Evolutionary conservation across 1,284 basidiomycete species (phyloP), one percentile per base, ranked within the genome.

Genomic region (Agroathelia rolfsii): DNA sequence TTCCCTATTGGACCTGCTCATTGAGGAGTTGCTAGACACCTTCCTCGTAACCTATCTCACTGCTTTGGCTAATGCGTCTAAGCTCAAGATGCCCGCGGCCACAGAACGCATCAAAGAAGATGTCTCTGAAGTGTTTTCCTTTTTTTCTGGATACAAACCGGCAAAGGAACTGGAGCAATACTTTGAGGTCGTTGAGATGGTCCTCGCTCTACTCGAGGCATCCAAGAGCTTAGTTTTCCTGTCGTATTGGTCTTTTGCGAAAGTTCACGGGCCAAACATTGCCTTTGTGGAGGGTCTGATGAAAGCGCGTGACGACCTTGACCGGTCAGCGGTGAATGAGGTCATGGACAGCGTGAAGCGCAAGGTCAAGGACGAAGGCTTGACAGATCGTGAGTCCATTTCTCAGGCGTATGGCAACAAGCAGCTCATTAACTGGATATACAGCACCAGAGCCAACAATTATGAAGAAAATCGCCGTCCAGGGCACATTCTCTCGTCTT

Each of bases 191-290:
- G 61, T 98, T 37, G 86, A 96, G 50, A 70, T 80, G 64, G 73
- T 94, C 24, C 65, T 92, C 8, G 72, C 79, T 4, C 72, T 99
- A 55, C 61, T 98, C 19, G 84, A 87, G 38, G 89, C 93, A 1
- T 89, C 85, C 19, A 82, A 87, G 53, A 87, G 89, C 43, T 80
- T 98, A 64, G 82, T 87, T 3, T 96, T 97, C 63, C 63, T 98
- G 40, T 93, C 94, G 15, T 97, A 82, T 56, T 90, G 87, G 86
- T 72, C 77, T 7, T 98, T 99, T 56, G 94, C 93, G n/a, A 89
- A 92, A 49, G 74, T 84, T 11, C 86, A 96, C 54, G 94, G 95
- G 3, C 89, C 94, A 9, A 93, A 94, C 46, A 68, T 97, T 21
- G 67, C 75, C 3, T 98, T 97, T 50, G 80, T 95, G 16, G 93